Conservation (phyloP, 108 stramenopile genomes). For the Nitzschia sp. region DNA sequence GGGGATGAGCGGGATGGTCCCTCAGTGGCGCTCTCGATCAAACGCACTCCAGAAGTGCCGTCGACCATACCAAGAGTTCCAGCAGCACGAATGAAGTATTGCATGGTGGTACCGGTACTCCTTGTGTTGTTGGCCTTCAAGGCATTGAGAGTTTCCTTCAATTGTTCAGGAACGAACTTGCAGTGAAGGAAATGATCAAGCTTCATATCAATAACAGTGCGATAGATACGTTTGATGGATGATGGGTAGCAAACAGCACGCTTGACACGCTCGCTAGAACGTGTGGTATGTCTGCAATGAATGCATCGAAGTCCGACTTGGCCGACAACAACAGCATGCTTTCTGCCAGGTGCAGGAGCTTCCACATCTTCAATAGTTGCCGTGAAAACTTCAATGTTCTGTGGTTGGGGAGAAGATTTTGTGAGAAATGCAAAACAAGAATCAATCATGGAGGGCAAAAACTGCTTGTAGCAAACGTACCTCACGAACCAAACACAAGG, state of each 20-base stretch:
- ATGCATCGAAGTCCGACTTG: conserved; percentile 89
- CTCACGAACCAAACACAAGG: conserved; percentile 82
- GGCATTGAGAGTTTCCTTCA: conserved; percentile 68
- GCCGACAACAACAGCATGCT: conserved; percentile 77
- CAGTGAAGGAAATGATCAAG: conserved; percentile 84
- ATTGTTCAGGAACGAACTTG: conserved; percentile 67
- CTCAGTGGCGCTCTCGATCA: conserved; percentile 26
- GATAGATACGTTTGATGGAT: conserved; percentile 81
- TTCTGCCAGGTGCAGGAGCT: conserved; percentile 87
- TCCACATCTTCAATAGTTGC: conserved; percentile 79
- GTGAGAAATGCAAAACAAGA: neutral
- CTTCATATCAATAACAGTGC: conserved; percentile 92
- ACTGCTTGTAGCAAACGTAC: conserved; percentile 27
- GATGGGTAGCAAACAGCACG: conserved; percentile 89
- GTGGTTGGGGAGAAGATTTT: neutral
- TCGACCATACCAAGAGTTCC: conserved; percentile 79
- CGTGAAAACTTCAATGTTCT: conserved; percentile 83
- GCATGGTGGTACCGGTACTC: conserved; percentile 88
- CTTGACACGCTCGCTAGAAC: conserved; percentile 78
- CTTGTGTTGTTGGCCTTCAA: conserved; percentile 71
- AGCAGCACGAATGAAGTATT: conserved; percentile 84
- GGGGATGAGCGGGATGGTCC: neutral
- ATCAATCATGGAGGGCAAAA: neutral
- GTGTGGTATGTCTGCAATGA: conserved; percentile 72
- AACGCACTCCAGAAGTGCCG: conserved; percentile 59